Conservation (phyloP, 2,329 filamentous ascomycete genomes). For the Cercospora brassicicola region DNA sequence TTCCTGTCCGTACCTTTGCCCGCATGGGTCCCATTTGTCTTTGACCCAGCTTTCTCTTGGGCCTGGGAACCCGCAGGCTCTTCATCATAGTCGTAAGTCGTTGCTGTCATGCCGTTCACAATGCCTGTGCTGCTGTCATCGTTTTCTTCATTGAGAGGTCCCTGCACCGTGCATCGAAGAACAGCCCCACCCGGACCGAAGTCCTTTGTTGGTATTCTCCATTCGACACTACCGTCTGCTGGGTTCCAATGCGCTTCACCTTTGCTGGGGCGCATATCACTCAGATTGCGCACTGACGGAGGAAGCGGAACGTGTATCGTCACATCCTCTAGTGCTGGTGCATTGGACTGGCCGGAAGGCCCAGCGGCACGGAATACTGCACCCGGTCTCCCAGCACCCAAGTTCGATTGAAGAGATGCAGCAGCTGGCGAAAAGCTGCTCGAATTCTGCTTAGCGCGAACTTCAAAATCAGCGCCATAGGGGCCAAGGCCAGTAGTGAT, state of each 20-base stretch:
- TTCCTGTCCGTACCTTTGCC: conserved; percentile 33
- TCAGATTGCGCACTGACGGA: conserved; percentile 74
- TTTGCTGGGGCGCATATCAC: conserved; percentile 74
- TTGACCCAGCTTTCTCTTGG: conserved; percentile 46
- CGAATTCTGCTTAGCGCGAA: conserved; percentile 62
- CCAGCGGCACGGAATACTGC: conserved; percentile 24
- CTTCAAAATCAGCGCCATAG: conserved; percentile 81
- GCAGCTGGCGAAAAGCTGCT: conserved; percentile 29
- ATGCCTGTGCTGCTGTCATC: conserved; percentile 44
- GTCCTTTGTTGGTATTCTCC: conserved; percentile 79
- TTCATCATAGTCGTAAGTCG: conserved; percentile 44
- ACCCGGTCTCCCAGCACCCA: conserved; percentile 26
- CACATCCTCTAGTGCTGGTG: conserved; percentile 67
- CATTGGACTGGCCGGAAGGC: conserved; percentile 33
- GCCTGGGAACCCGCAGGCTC: conserved; percentile 31
- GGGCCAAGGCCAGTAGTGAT: conserved; percentile 77
- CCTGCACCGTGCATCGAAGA: conserved; percentile 77
- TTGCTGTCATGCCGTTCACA: conserved; percentile 44
- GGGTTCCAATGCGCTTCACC: conserved; percentile 82
- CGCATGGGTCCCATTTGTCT: conserved; percentile 13
- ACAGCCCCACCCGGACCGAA: conserved; percentile 57
- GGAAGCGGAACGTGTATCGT: conserved; percentile 77
- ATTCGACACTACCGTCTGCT: conserved; percentile 71
- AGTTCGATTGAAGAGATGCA: conserved; percentile 35
- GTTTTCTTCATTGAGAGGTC: conserved; percentile 53